Percentiles rank a stretch among this genome's conserved stretches.
These are phyloP conservation scores for Ophiorrhiza pumila DNA, from an alignment of 257 asterid species.

Conservation along the genomic window DNA sequence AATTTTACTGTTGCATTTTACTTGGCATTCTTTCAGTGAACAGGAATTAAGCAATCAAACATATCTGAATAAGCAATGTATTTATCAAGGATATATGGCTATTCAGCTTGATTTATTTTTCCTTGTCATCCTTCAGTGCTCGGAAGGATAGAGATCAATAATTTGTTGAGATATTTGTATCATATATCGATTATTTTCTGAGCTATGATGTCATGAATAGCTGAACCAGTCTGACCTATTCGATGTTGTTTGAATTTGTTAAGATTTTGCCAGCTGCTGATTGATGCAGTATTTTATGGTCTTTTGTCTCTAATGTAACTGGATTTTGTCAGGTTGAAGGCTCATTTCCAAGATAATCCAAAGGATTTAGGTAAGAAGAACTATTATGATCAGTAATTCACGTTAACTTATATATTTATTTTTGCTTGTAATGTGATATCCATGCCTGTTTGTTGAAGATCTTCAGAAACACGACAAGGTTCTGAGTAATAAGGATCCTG, in stretches of 20 bases:
- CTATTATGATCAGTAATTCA: background rate
- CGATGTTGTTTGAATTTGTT: background rate
- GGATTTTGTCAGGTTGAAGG: constrained; percentile 64
- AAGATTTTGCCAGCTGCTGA: background rate
- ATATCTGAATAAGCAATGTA: background rate
- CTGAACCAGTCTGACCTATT: background rate
- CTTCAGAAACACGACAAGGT: constrained; percentile 83
- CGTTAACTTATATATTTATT: background rate
- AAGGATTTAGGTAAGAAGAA: constrained; percentile 65
- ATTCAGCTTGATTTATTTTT: background rate
- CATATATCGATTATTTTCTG: background rate
- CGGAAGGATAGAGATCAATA: background rate
- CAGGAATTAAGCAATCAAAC: background rate
- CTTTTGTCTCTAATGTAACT: background rate
- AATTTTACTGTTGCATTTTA: background rate
- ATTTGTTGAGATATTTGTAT: background rate
- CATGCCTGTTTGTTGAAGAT: constrained; percentile 43
- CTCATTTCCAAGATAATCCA: constrained; percentile 94
- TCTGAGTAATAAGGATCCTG: constrained; percentile 77
- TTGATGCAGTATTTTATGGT: background rate
- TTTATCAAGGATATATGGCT: background rate
- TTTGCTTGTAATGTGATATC: background rate
- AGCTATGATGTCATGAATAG: background rate
- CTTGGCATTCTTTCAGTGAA: background rate
- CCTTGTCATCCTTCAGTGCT: background rate